phyloP scores from a whole-genome alignment of 108 stramenopile genomes.

The Skeletonema tropicum region DNA sequence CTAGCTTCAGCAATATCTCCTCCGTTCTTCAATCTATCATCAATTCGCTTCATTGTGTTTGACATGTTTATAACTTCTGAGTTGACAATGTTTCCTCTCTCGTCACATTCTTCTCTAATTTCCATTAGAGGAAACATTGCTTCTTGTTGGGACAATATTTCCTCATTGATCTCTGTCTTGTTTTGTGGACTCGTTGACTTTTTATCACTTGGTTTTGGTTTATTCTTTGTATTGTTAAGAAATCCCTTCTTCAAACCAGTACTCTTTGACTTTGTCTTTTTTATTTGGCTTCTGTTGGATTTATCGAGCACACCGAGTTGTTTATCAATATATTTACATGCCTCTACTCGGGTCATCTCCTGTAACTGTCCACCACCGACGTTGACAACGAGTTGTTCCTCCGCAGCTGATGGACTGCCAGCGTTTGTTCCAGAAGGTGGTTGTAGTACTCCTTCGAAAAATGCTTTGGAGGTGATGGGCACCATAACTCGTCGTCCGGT shows the following conservation, averaged over 20 bases:
- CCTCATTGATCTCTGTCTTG: not conserved
- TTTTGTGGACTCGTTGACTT: not conserved
- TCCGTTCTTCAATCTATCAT: constrained; percentile 24
- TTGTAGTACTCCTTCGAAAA: constrained; percentile 45
- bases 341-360: constrained; percentile 33
- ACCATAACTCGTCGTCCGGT: constrained; percentile 35
- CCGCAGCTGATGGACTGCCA: constrained; percentile 1
- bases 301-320: not conserved
- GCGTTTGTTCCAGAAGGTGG: constrained; percentile 1
- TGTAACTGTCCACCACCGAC: constrained; percentile 8
- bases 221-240: not conserved
- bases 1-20: not conserved
- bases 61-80: constrained; percentile 46
- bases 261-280: not conserved
- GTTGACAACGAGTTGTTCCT: constrained; percentile 19
- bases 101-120: constrained; percentile 49
- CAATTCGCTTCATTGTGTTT: constrained; percentile 35
- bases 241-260: not conserved
- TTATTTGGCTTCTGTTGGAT: not conserved
- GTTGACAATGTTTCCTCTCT: constrained; percentile 14
- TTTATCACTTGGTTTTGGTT: not conserved
- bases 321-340: constrained; percentile 18
- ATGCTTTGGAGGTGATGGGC: constrained; percentile 44
- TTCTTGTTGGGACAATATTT: not conserved
- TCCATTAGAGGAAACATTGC: constrained; percentile 31